These are phyloP conservation scores for Thalassiosira mediterranea DNA, from an alignment of 352 stramenopile species.

Conservation along the genomic window DNA sequence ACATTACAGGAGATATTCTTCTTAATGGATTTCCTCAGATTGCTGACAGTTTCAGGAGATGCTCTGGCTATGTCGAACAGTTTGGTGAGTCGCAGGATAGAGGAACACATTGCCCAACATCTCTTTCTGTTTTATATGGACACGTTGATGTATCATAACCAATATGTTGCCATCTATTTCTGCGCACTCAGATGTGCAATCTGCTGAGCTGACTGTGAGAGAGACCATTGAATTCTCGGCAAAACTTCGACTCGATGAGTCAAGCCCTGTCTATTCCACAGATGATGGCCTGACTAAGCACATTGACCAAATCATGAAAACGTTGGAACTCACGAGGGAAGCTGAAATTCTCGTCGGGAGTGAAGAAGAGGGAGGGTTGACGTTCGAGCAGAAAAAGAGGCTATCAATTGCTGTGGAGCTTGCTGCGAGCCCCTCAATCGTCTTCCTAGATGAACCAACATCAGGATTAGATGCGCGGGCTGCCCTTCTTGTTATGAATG, in stretches of 20 bases:
- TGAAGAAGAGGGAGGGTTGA: conserved; percentile 80
- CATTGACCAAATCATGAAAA: conserved; percentile 59
- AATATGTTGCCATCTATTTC: background rate
- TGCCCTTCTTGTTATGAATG: conserved; percentile 87
- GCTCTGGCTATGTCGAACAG: conserved; percentile 92
- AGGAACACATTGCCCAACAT: no score
- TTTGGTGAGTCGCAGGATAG: conserved; percentile 38
- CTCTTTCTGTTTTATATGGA: background rate
- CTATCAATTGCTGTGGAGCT: conserved; percentile 92
- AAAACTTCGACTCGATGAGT: conserved; percentile 83
- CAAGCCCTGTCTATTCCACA: conserved; percentile 45
- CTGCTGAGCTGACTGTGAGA: conserved; percentile 84
- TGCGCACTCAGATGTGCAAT: no score
- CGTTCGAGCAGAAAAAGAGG: conserved; percentile 89
- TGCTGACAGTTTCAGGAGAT: conserved; percentile 85
- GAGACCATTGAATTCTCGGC: conserved; percentile 90
- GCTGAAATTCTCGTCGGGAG: conserved; percentile 68
- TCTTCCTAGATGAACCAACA: conserved; percentile 88
- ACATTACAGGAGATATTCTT: conserved; percentile 87
- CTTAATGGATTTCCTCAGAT: conserved; percentile 90
- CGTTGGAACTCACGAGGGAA: conserved; percentile 68
- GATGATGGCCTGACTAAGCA: conserved; percentile 43
- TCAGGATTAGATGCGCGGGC: conserved; percentile 76
- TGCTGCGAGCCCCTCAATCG: conserved; percentile 63
- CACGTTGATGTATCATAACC: background rate